Evolutionary conservation across 208 protist genomes (phyloP).

Genomic region (Porcisia deanei): DNA sequence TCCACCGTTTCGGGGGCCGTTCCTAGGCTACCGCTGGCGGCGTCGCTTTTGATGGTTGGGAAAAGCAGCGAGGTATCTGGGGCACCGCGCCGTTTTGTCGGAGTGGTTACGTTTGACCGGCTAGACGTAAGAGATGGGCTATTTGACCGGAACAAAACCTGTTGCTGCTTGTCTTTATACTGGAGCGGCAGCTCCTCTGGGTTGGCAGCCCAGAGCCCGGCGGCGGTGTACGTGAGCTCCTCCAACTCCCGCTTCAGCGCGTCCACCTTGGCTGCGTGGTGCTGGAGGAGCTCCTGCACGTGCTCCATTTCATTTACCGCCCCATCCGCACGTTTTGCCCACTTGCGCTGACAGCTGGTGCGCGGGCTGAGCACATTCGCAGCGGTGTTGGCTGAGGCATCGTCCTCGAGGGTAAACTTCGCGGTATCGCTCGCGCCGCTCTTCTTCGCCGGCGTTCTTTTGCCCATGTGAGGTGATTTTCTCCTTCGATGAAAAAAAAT

Average conservation of each 20-base stretch:
- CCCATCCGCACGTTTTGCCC: slow-evolving; percentile 24
- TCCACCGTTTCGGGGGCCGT: slow-evolving; percentile 21
- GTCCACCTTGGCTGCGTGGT: slow-evolving; percentile 16
- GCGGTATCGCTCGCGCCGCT: neutral
- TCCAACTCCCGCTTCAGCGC: slow-evolving; percentile 16
- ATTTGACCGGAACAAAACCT: slow-evolving; percentile 6
- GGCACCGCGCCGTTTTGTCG: slow-evolving; percentile 1
- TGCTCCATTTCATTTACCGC: slow-evolving; percentile 15
- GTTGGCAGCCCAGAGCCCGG: slow-evolving; percentile 17
- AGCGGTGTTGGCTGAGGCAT: neutral
- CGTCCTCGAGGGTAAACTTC: neutral
- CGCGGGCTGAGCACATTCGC: slow-evolving; percentile 12
- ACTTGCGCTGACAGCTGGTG: slow-evolving; percentile 9
- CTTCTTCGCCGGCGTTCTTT: slow-evolving; percentile 14
- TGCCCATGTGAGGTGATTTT: slow-evolving; percentile 9
- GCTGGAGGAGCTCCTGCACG: slow-evolving; percentile 29
- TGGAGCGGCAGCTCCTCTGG: slow-evolving; percentile 21
- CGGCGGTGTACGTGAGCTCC: slow-evolving; percentile 17
- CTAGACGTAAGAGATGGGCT: slow-evolving; percentile 1
- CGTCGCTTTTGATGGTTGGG: neutral
- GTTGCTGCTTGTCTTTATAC: slow-evolving; percentile 18
- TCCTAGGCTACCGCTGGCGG: neutral
- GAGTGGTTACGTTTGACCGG: slow-evolving; percentile 4
- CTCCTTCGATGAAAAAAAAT: neutral
- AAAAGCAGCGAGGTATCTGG: neutral